Evolutionary conservation across 768 basidiomycete genomes (phyloP).

Genomic region (Rhodotorula babjevae): DNA sequence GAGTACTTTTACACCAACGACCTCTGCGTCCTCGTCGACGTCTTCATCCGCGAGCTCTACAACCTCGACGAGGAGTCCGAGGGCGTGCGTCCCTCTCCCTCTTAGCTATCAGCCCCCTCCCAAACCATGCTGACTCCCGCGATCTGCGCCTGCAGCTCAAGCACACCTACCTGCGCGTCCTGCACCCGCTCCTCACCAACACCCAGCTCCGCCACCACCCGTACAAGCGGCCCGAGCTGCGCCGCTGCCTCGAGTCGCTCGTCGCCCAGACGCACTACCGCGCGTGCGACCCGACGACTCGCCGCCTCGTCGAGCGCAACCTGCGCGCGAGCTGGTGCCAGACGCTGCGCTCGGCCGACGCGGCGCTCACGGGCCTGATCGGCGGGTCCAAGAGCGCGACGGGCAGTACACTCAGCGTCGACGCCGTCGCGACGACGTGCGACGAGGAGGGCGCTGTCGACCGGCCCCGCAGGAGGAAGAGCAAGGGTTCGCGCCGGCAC

Average conservation of each 20-base stretch:
- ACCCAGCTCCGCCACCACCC: constrained; percentile 79
- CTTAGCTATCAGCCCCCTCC: neutral
- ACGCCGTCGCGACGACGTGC: constrained; percentile 34
- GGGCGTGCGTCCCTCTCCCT: constrained; percentile 36
- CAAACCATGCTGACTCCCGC: neutral
- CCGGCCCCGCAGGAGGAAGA: neutral
- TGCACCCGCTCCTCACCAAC: constrained; percentile 89
- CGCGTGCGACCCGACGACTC: constrained; percentile 79
- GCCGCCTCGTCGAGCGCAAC: constrained; percentile 85
- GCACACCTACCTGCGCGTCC: constrained; percentile 92
- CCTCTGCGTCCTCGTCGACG: constrained; percentile 89
- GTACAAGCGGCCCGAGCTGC: constrained; percentile 88
- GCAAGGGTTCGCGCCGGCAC: constrained; percentile 1
- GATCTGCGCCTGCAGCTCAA: constrained; percentile 58
- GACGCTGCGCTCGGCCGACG: constrained; percentile 16
- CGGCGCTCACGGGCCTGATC: neutral
- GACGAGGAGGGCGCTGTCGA: neutral
- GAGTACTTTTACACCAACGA: constrained; percentile 99
- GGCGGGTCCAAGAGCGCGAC: neutral
- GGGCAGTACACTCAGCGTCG: constrained; percentile 37
- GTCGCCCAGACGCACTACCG: constrained; percentile 61
- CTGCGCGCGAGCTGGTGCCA: constrained; percentile 70
- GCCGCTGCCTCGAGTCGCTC: constrained; percentile 72
- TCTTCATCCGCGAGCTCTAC: constrained; percentile 87
- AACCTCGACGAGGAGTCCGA: constrained; percentile 91